Evolutionary conservation across 2,329 filamentous ascomycete genomes (phyloP).

Genomic region (Trichophyton simii): DNA sequence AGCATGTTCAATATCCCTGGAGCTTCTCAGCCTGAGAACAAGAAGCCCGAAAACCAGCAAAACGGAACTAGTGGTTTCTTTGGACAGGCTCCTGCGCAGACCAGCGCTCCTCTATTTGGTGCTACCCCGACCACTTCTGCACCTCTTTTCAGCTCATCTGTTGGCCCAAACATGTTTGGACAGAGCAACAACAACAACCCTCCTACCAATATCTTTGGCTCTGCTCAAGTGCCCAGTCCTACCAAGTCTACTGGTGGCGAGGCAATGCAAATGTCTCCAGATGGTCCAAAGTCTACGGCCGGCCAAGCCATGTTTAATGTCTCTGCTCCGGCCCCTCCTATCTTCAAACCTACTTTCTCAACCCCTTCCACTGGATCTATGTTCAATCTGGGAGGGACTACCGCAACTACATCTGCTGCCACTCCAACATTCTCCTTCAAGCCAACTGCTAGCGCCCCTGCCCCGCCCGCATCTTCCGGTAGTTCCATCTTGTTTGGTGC

Average conservation of each 20-base stretch:
- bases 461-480: not conserved
- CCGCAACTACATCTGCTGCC: not conserved
- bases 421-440: not conserved
- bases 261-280: conserved; percentile 26
- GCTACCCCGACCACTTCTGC: conserved; percentile 12
- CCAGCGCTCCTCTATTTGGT: conserved; percentile 5
- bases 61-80: conserved; percentile 8
- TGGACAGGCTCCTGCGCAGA: conserved; percentile 6
- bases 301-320: conserved; percentile 16
- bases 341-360: conserved; percentile 15
- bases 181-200: not conserved
- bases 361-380: conserved; percentile 3
- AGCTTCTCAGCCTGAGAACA: conserved; percentile 11
- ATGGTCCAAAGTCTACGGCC: conserved; percentile 13
- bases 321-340: conserved; percentile 12
- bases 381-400: not conserved
- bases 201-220: conserved; percentile 10
- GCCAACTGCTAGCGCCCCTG: not conserved
- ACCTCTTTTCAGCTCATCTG: conserved; percentile 20
- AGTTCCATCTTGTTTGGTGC: not conserved
- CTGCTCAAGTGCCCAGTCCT: not conserved
- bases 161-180: conserved; percentile 10
- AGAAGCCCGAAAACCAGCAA: conserved; percentile 6
- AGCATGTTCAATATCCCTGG: conserved; percentile 22
- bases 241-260: conserved; percentile 12